These are phyloP conservation scores for Hanseniaspora sp. DNA, from an alignment of 1,139 yeast genomes.

Conservation along the genomic window DNA sequence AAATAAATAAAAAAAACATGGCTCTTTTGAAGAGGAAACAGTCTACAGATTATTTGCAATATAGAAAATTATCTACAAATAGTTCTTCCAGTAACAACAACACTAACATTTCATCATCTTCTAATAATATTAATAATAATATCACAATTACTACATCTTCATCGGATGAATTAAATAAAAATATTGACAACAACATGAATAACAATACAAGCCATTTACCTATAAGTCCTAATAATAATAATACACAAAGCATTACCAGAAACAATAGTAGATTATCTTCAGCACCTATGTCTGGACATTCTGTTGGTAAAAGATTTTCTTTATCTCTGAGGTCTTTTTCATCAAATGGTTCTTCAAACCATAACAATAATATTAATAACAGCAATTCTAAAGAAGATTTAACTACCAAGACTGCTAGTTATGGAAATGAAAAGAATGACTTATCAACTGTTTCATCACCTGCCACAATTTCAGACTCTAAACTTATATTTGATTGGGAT, in stretches of 20 bases:
- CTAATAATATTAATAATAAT: background rate
- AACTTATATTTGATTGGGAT: constrained; percentile 34
- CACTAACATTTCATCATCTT: background rate
- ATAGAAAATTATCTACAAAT: constrained; percentile 11
- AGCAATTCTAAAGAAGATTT: constrained; percentile 4
- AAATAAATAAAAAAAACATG: background rate
- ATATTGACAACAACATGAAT: background rate
- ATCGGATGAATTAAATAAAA: background rate
- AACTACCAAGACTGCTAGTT: background rate
- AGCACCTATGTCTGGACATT: constrained; percentile 9
- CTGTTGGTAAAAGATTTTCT: constrained; percentile 13
- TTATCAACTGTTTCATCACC: background rate
- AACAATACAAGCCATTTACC: background rate
- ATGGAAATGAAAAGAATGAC: background rate
- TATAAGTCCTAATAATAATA: background rate
- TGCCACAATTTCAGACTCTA: constrained; percentile 16
- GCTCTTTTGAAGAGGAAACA: constrained; percentile 15
- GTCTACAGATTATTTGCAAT: constrained; percentile 1
- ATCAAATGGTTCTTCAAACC: constrained; percentile 8
- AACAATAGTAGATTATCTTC: constrained; percentile 13
- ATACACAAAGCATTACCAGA: constrained; percentile 5
- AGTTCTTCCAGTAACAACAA: constrained; percentile 4
- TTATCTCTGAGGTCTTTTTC: constrained; percentile 15
- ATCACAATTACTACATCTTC: background rate
- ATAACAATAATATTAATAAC: background rate